phyloP scores from a whole-genome alignment of 495 filamentous ascomycete species.

The Durotheca rogersii region DNA sequence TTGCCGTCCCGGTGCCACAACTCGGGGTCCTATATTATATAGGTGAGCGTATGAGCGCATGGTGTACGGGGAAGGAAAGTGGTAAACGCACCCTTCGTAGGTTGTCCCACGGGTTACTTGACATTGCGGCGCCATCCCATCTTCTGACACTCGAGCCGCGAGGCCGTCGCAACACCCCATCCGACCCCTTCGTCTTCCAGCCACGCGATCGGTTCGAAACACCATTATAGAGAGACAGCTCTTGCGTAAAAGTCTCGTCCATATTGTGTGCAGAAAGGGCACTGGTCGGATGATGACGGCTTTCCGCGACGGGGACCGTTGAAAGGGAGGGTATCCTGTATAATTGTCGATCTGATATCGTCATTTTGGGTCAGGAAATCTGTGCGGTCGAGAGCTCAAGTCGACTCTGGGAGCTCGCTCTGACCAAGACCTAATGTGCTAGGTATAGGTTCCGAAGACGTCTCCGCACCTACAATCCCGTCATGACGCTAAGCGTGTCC shows the following conservation, averaged over 20 bases:
- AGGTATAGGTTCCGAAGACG: too few relatives aligned
- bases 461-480: too few relatives aligned
- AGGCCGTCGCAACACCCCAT: conserved; percentile 18
- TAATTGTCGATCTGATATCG: too few relatives aligned
- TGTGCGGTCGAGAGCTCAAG: too few relatives aligned
- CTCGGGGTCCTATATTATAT: conserved; percentile 57
- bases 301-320: conserved; percentile 2
- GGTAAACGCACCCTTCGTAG: conserved; percentile 49
- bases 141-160: conserved; percentile 40
- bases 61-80: background rate
- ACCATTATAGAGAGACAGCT: conserved; percentile 28
- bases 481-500: too few relatives aligned
- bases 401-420: too few relatives aligned
- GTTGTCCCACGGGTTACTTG: conserved; percentile 53
- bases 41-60: background rate
- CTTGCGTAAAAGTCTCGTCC: background rate
- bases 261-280: background rate
- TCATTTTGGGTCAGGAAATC: too few relatives aligned
- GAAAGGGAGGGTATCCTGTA: background rate
- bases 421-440: background rate
- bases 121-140: conserved; percentile 59
- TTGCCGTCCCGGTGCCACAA: conserved; percentile 63
- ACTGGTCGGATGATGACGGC: background rate
- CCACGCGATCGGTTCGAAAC: conserved; percentile 27
- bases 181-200: conserved; percentile 29